Percentiles rank a stretch among this genome's conserved stretches.
Conservation (phyloP, 2,329 filamentous ascomycete genomes). For the Beauveria brongniartii region DNA sequence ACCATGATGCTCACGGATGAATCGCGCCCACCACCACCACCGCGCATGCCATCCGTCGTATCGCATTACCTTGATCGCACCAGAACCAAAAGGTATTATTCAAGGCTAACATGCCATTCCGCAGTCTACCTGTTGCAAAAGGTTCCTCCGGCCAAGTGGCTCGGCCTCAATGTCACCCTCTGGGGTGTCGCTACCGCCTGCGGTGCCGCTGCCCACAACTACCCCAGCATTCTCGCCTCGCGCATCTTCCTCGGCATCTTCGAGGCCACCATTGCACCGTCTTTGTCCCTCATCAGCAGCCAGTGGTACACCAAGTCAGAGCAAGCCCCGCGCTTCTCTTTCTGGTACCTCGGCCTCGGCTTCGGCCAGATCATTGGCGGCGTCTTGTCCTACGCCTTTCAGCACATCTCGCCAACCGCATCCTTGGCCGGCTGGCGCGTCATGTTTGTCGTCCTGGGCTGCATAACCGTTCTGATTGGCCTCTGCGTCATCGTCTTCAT, state of each 20-base stretch:
- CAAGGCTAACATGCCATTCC: not conserved
- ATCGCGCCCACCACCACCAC: not conserved
- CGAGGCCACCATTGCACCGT: conserved; percentile 12
- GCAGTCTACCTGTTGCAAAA: conserved; percentile 44
- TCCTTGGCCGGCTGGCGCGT: conserved; percentile 32
- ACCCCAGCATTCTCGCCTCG: conserved; percentile 9
- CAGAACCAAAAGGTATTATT: too few relatives aligned
- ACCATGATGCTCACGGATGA: not conserved
- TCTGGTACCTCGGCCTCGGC: conserved; percentile 12
- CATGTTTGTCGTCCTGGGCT: conserved; percentile 38
- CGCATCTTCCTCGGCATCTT: conserved; percentile 12
- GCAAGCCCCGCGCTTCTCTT: conserved; percentile 12
- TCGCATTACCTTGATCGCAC: not conserved
- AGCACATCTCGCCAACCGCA: conserved; percentile 18
- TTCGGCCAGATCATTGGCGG: conserved; percentile 26
- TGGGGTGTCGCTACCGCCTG: conserved; percentile 30
- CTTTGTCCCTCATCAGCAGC: conserved; percentile 11
- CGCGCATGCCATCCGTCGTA: too few relatives aligned
- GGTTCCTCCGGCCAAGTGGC: conserved; percentile 45
- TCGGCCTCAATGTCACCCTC: conserved; percentile 42
- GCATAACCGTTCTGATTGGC: conserved; percentile 33
- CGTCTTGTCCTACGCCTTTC: conserved; percentile 24
- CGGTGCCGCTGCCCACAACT: conserved; percentile 11
- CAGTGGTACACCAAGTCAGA: conserved; percentile 13
- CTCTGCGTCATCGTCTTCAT: conserved; percentile 29